Evolutionary conservation across 2,329 filamentous ascomycete genomes (phyloP).

Genomic region (Anthostomella pinea): DNA sequence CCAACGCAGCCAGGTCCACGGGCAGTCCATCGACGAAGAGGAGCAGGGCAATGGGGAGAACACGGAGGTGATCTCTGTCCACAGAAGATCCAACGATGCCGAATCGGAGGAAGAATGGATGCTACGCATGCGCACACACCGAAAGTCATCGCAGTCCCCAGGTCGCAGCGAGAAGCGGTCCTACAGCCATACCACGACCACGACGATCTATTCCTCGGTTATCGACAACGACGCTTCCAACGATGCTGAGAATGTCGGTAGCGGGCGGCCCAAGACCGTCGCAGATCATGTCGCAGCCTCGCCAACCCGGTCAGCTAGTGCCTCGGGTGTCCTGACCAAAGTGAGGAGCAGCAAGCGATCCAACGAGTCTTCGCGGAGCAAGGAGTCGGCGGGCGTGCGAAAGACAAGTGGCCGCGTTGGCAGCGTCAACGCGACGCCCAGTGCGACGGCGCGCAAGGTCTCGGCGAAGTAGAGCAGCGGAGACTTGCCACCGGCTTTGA

Average conservation of each 20-base stretch:
- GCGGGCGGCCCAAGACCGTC: constrained; percentile 53
- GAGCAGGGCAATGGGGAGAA: constrained; percentile 53
- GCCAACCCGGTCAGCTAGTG: constrained; percentile 48
- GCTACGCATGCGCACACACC: constrained; percentile 68
- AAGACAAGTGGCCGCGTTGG: constrained; percentile 66
- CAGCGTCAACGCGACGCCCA: constrained; percentile 49
- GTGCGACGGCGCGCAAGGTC: constrained; percentile 51
- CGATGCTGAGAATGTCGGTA: constrained; percentile 69
- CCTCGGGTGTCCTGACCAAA: constrained; percentile 59
- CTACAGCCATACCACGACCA: constrained; percentile 71
- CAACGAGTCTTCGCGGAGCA: constrained; percentile 49
- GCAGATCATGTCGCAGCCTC: constrained; percentile 49
- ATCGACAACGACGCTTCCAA: constrained; percentile 67
- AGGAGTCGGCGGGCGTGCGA: constrained; percentile 54
- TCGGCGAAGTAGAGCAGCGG: constrained; percentile 41
- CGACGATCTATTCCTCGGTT: constrained; percentile 63
- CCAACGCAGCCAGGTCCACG: constrained; percentile 52
- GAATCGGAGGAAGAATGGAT: constrained; percentile 84
- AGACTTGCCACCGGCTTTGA: constrained; percentile 14
- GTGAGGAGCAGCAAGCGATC: constrained; percentile 60
- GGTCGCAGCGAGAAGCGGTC: constrained; percentile 64
- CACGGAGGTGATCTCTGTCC: constrained; percentile 58
- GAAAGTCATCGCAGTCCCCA: constrained; percentile 63
- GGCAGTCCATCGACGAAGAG: constrained; percentile 45
- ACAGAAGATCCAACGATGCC: constrained; percentile 58